A percentile compares a stretch with the other conserved stretches of the same genome.
These are phyloP conservation scores for Chrysochromulina parva DNA, from an alignment of 78 protist species.

Conservation along the genomic window DNA sequence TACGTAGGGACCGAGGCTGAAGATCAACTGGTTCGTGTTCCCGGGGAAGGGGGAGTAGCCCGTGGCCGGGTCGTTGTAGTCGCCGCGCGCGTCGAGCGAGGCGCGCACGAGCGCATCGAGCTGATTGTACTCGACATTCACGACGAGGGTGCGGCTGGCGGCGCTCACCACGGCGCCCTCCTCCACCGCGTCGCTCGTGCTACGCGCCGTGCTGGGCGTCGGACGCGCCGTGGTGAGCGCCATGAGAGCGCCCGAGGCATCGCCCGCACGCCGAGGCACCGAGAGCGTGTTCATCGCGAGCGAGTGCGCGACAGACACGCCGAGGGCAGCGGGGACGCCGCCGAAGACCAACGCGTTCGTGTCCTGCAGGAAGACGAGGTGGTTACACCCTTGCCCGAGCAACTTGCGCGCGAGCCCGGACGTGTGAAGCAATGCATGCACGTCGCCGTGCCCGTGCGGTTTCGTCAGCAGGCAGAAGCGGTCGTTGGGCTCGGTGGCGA, in stretches of 20 bases:
- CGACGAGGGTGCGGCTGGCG: background rate
- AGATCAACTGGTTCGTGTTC: conserved; percentile 49
- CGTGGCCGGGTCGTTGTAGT: background rate
- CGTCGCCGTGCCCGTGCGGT: conserved; percentile 81
- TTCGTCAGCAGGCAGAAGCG: conserved; percentile 42
- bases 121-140: conserved; percentile 72
- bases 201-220: background rate
- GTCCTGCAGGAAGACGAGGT: conserved; percentile 55
- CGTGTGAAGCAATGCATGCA: conserved; percentile 50
- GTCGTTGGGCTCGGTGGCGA: conserved; percentile 26
- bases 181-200: conserved; percentile 2
- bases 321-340: conserved; percentile 39
- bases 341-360: conserved; percentile 57
- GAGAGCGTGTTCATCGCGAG: conserved; percentile 39
- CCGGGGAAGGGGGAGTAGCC: conserved; percentile 64
- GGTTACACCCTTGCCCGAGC: background rate
- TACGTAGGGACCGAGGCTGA: conserved; percentile 29
- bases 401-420: background rate
- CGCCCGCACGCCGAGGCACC: conserved; percentile 46
- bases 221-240: background rate
- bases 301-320: background rate
- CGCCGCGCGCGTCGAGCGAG: background rate
- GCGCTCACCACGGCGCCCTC: background rate
- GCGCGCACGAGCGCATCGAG: conserved; percentile 60
- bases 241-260: conserved; percentile 40